Conservation (phyloP, 495 filamentous ascomycete genomes). For the Hyaloscypha variabilis region DNA sequence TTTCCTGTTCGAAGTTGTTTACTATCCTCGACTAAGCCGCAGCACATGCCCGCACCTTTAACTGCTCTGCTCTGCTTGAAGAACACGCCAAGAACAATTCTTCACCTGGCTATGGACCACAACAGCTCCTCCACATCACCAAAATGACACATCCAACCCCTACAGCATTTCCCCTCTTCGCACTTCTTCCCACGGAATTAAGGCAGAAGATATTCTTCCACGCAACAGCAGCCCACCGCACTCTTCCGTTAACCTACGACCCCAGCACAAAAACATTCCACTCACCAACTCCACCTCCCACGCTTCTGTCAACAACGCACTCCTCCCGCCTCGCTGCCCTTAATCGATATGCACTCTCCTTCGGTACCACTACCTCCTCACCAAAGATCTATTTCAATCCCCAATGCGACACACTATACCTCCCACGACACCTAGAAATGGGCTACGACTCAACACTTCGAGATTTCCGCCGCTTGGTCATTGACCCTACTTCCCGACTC, state of each 20-base stretch:
- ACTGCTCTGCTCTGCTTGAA: background rate
- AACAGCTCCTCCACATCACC: background rate
- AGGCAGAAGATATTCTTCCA: constrained; percentile 52
- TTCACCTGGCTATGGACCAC: background rate
- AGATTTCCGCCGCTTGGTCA: constrained; percentile 35
- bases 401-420: constrained; percentile 48
- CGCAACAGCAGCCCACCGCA: constrained; percentile 43
- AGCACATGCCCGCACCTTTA: background rate
- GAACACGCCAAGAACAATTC: background rate
- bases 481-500: constrained; percentile 9
- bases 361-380: constrained; percentile 37
- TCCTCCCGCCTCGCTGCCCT: constrained; percentile 49
- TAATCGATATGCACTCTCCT: constrained; percentile 41
- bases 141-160: constrained; percentile 10
- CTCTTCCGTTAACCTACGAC: constrained; percentile 44
- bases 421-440: constrained; percentile 46
- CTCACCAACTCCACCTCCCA: constrained; percentile 42
- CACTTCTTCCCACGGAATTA: constrained; percentile 45
- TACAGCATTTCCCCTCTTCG: constrained; percentile 44
- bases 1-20: background rate
- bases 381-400: constrained; percentile 47
- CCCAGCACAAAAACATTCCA: constrained; percentile 31
- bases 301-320: constrained; percentile 42
- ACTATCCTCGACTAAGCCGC: background rate
- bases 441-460: constrained; percentile 49